Conservation (phyloP, 768 basidiomycete genomes). For the Termitomyces sp. region DNA sequence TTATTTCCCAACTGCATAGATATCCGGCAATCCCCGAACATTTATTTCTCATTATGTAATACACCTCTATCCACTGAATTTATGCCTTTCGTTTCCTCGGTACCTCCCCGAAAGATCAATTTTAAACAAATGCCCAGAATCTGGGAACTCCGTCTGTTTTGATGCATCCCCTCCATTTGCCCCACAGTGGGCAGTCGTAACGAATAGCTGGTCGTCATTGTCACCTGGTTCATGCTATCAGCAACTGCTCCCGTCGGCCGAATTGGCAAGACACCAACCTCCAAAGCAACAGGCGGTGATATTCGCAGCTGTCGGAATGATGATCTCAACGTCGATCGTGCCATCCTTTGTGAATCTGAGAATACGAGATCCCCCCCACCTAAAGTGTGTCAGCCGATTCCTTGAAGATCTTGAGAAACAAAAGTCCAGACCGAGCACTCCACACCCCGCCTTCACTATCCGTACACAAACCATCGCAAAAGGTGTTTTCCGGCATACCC, state of each 20-base stretch:
- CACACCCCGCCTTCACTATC: conserved; percentile 60
- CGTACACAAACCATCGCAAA: conserved; percentile 62
- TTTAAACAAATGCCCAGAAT: conserved; percentile 50
- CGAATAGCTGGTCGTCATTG: conserved; percentile 56
- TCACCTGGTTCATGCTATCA: conserved; percentile 31
- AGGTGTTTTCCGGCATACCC: conserved; percentile 44
- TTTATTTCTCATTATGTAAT: conserved; percentile 5
- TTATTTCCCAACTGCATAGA: conserved; percentile 40
- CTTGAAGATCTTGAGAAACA: not conserved
- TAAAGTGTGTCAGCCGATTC: conserved; percentile 18
- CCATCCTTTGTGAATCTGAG: conserved; percentile 52
- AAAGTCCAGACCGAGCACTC: conserved; percentile 45
- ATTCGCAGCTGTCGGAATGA: conserved; percentile 56
- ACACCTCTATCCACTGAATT: conserved; percentile 24
- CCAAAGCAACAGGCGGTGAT: conserved; percentile 69
- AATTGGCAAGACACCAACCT: conserved; percentile 28
- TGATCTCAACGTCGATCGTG: conserved; percentile 45
- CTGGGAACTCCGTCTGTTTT: conserved; percentile 42
- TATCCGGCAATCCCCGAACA: conserved; percentile 30
- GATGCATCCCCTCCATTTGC: conserved; percentile 49
- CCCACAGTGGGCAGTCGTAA: conserved; percentile 58
- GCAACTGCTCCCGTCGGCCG: not conserved
- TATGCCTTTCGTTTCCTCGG: conserved; percentile 28
- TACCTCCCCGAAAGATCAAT: conserved; percentile 42
- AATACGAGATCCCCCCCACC: conserved; percentile 62